A percentile compares a stretch with the other conserved stretches of the same genome.
Evolutionary conservation across 768 basidiomycete genomes (phyloP).

Genomic region (Tephrocybe rancida): DNA sequence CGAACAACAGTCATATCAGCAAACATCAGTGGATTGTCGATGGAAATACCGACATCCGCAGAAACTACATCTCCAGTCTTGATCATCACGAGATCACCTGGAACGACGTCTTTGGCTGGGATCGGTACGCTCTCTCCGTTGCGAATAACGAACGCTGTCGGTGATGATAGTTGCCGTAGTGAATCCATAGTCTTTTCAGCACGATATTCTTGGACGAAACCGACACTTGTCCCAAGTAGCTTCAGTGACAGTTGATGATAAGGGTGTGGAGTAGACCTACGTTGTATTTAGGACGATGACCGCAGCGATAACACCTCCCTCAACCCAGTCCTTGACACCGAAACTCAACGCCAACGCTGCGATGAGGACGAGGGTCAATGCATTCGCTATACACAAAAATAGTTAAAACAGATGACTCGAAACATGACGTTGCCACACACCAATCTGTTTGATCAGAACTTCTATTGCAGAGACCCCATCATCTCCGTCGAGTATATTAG

Average conservation of each 20-base stretch:
- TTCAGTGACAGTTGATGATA: not conserved
- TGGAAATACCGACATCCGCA: conserved; percentile 38
- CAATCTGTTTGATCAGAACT: conserved; percentile 36
- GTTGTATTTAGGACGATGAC: conserved; percentile 44
- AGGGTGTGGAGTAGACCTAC: conserved; percentile 19
- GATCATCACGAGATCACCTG: conserved; percentile 41
- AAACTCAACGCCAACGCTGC: conserved; percentile 53
- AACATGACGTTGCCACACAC: conserved; percentile 18
- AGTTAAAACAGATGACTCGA: not conserved
- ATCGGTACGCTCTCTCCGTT: conserved; percentile 40
- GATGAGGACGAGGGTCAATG: conserved; percentile 36
- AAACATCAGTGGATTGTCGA: not conserved
- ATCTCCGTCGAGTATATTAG: conserved; percentile 35
- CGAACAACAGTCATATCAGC: conserved; percentile 3
- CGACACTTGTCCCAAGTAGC: conserved; percentile 29
- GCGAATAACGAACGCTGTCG: conserved; percentile 46
- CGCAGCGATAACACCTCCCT: conserved; percentile 52
- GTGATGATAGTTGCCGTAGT: conserved; percentile 47
- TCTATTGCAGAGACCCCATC: conserved; percentile 34
- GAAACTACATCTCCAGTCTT: conserved; percentile 44
- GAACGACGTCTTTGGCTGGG: conserved; percentile 44
- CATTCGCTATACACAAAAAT: conserved; percentile 34
- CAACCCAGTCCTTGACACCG: conserved; percentile 55
- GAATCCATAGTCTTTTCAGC: conserved; percentile 56
- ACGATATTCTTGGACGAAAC: conserved; percentile 49